Base-by-base conservation (phyloP, 495 filamentous ascomycete species). In the Patellaria atrata region DNA sequence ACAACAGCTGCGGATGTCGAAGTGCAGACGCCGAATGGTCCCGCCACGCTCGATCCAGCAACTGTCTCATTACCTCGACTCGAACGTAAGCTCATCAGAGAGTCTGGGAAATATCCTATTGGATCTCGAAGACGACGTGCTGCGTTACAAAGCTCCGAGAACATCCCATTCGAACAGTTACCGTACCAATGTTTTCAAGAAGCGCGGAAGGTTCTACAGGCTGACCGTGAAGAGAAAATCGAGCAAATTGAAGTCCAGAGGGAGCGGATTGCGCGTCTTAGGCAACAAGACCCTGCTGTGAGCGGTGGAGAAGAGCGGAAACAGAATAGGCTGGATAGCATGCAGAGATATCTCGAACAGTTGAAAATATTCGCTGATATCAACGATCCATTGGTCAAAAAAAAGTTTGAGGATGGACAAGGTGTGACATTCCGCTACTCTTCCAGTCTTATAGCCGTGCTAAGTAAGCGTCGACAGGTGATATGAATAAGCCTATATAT, bases 131-230 rank as follows among this genome's bases (percentile, higher is more conserved):
- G 85, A 64, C 79, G 85, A 35, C 73, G 85, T 50, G 82, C 75
- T 3, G 79, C 79, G 4, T 55, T 91, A 41, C 73, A 73, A 40
- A 63, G 64, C 13, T 15, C 19, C 23, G 15, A 28, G 40, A 71
- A 76, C 41, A 63, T 94, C 37, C 89, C 87, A 30, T 96, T 99
- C 58, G 79, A 87, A 56, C 79, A 85, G 51, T 60, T 93, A 43
- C 86, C 86, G 22, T 93, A 91, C 60, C 85, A 96, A 65, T 87
- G 80, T 53, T 99, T 94, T 68, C 89, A 99, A 58, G 82, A 94
- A 58, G 89, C 89, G 25, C 76, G 85, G 35, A 79, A 81, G 49
- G 55, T 96, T 22, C 64, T 99, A 27, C 65, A 67, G 33, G 68
- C 67, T 41, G 89, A 99, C 58, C 73, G 89, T 11, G 60, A 74